Base-by-base conservation (phyloP, 2,329 filamentous ascomycete genomes). In the Colletotrichum eremochloae region DNA sequence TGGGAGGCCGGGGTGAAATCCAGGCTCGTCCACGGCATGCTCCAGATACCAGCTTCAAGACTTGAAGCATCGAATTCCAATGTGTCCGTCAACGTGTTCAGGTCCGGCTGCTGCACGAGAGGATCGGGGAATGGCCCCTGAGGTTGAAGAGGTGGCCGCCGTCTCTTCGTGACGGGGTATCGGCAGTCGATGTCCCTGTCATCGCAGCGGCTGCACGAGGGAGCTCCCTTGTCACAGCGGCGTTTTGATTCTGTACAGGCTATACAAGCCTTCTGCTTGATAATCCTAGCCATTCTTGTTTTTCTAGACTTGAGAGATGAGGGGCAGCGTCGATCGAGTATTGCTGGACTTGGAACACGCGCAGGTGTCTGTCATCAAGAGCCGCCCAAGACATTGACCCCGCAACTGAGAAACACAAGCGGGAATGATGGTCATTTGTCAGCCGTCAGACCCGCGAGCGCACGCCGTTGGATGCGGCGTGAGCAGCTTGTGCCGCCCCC, bases 171-270 rank as follows among this genome's bases (percentile, higher is more conserved):
- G 14, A 42, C 55, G 3, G 74, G 75, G 42, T 78, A 79, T 8
- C 68, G 48, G 71, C 77, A 78, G 24, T 58, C 29, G 1, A 78
- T 33, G 14, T 75, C 73, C 50, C 73, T 76, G 29, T 76, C 70
- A 11, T 72, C 40, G 55, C 81, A 82, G 24, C 81, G 77, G 55
- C 75, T 75, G 42, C 81, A 82, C 5, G 74, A 67, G 1, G 80
- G 80, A 0, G 77, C 57, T 12, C 75, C 66, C 71, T 81, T 82
- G 56, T 80, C 79, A 73, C 81, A 83, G 66, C 80, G 79, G n/a
- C 81, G 77, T 72, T 83, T 83, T 11, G 80, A 77, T 44, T 73
- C 77, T 2, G 80, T 79, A 71, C 81, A 83, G 24, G 76, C 74
- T 1, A 78, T 68, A 50, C 82, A 83, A 0, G 82, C 81, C 61